phyloP scores from a whole-genome alignment of 495 filamentous ascomycete species.

The Neurospora sp. region DNA sequence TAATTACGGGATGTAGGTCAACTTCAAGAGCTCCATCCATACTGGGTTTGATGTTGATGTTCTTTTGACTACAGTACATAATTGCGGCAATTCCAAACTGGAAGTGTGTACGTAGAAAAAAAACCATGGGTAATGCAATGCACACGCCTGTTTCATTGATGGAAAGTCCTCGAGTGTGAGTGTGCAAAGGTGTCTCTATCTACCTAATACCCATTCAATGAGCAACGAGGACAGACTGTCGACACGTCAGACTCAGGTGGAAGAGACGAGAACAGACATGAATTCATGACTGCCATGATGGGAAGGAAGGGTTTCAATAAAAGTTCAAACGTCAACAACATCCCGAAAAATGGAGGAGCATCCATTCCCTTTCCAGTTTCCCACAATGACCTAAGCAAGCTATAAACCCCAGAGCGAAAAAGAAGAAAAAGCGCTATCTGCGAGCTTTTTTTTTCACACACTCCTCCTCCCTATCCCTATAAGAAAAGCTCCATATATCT shows the following conservation, averaged over 20 bases:
- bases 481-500: not conserved
- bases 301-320: not conserved
- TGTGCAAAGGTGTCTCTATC: not conserved
- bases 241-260: not conserved
- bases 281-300: not conserved
- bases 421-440: conserved; percentile 4
- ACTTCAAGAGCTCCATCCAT: not conserved
- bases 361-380: not conserved
- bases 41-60: not conserved
- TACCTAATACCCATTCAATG: not conserved
- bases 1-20: not conserved
- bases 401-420: not conserved
- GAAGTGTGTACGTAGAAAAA: not conserved
- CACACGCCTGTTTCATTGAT: not conserved
- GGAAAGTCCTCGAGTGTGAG: not conserved
- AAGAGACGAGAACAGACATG: not conserved
- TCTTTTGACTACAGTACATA: not conserved
- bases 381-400: not conserved
- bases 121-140: not conserved
- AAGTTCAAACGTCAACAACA: not conserved
- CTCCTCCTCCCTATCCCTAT: not conserved
- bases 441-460: not conserved
- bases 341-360: not conserved
- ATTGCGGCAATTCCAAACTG: not conserved
- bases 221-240: not conserved